A percentile compares a stretch with the other conserved stretches of the same genome.
These are phyloP conservation scores for Trichoderma afroharzianum DNA, from an alignment of 2,329 filamentous ascomycete species.

Conservation along the genomic window DNA sequence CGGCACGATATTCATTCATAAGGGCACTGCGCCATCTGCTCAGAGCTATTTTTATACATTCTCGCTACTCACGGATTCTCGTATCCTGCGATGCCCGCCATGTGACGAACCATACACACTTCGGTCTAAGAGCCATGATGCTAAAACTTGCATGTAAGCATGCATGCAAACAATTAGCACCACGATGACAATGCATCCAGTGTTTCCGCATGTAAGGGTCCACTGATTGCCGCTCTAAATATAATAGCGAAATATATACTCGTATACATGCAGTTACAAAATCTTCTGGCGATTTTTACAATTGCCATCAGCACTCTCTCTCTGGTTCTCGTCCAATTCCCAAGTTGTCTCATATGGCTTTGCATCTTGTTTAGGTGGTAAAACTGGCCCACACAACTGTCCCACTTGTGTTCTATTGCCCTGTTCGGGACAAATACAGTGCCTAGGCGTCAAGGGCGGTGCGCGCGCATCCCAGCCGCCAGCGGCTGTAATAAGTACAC, in stretches of 20 bases:
- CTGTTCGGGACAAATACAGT: neutral
- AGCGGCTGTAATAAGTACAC: too few species aligned
- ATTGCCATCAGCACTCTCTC: neutral
- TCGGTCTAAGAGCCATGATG: neutral
- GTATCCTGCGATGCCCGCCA: neutral
- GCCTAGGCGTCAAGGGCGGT: neutral
- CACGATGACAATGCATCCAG: neutral
- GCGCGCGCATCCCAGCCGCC: neutral
- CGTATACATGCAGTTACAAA: neutral
- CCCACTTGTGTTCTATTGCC: slow-evolving; percentile 1
- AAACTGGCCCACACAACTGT: neutral
- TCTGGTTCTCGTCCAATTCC: neutral
- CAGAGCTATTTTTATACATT: neutral
- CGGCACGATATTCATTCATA: neutral
- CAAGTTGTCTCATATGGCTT: neutral
- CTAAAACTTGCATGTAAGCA: neutral
- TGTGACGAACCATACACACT: neutral
- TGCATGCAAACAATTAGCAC: neutral
- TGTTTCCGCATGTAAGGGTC: neutral
- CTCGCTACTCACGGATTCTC: neutral
- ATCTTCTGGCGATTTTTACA: neutral
- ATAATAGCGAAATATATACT: neutral
- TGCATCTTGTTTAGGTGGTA: neutral
- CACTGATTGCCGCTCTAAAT: neutral
- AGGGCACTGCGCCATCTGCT: neutral